A percentile compares a stretch with the other conserved stretches of the same genome.
Evolutionary conservation across 2,329 filamentous ascomycete species (phyloP).

Genomic region (Aspergillus pseudoterreus): DNA sequence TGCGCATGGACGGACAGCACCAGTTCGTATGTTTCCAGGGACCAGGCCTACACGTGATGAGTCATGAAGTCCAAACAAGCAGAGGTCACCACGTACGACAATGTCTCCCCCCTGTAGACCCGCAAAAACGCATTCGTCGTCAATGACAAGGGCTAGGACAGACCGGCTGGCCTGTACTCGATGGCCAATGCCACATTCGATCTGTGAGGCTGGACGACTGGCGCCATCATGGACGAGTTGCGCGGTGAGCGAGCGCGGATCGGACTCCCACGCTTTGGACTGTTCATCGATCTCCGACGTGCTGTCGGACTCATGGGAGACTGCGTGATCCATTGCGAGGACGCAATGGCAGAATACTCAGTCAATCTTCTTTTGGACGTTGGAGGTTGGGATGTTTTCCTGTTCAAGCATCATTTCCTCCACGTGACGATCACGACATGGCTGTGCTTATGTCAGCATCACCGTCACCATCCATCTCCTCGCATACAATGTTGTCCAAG

Average conservation of each 20-base stretch:
- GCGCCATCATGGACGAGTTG: conserved; percentile 18
- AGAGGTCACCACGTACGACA: conserved; percentile 48
- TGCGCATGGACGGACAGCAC: conserved; percentile 79
- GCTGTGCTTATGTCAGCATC: background rate
- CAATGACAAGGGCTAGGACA: conserved; percentile 72
- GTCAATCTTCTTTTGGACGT: conserved; percentile 11
- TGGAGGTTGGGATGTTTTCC: background rate
- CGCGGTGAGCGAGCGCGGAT: conserved; percentile 20
- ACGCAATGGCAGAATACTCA: conserved; percentile 18
- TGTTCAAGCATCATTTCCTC: background rate
- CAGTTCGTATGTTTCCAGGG: conserved; percentile 79
- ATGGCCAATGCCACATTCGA: conserved; percentile 40
- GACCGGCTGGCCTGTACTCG: conserved; percentile 41
- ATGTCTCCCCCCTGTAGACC: conserved; percentile 94
- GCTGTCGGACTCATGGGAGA: conserved; percentile 28
- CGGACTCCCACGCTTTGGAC: conserved; percentile 30
- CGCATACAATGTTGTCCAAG: no score
- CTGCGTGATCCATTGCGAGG: conserved; percentile 30
- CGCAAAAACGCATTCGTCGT: conserved; percentile 78
- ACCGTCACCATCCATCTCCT: no score
- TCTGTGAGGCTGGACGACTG: conserved; percentile 16
- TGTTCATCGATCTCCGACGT: conserved; percentile 34
- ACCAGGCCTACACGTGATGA: conserved; percentile 62
- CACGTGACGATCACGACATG: background rate
- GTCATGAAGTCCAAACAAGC: conserved; percentile 9